These are phyloP conservation scores for Euclidium syriacum DNA, from an alignment of 345 rosid species.

Conservation along the genomic window DNA sequence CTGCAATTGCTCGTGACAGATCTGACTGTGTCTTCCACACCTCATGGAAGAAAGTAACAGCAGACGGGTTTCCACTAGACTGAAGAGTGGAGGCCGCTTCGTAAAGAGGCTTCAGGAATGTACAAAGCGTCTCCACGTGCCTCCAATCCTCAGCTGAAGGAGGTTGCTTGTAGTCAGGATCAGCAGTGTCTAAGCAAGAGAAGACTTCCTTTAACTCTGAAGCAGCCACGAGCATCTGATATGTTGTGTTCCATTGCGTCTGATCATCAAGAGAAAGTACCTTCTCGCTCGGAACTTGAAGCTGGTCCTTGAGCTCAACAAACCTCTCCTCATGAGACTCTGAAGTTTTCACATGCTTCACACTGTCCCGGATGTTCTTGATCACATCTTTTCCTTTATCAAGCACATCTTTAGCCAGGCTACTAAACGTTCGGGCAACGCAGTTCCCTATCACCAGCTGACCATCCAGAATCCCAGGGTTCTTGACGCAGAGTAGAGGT, in stretches of 20 bases:
- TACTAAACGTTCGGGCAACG: slow-evolving; percentile 49
- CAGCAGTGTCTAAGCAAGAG: slow-evolving; percentile 77
- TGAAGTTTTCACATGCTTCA: slow-evolving; percentile 78
- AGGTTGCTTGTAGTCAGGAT: slow-evolving; percentile 69
- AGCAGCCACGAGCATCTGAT: slow-evolving; percentile 80
- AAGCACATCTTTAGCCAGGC: slow-evolving; percentile 57
- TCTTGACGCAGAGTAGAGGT: slow-evolving; percentile 58
- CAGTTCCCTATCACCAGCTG: slow-evolving; percentile 72
- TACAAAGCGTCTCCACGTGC: slow-evolving; percentile 60
- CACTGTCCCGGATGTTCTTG: slow-evolving; percentile 73
- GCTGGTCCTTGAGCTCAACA: slow-evolving; percentile 79
- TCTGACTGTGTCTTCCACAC: slow-evolving; percentile 84
- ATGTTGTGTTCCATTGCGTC: slow-evolving; percentile 78
- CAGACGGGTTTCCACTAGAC: slow-evolving; percentile 43
- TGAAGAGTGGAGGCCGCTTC: slow-evolving; percentile 63
- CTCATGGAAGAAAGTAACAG: slow-evolving; percentile 69
- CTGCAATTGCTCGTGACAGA: slow-evolving; percentile 44
- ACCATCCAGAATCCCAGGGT: slow-evolving; percentile 71
- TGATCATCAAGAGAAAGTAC: slow-evolving; percentile 63
- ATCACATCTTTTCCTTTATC: slow-evolving; percentile 47
- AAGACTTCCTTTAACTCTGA: slow-evolving; percentile 83
- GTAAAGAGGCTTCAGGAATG: slow-evolving; percentile 62
- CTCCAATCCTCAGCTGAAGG: slow-evolving; percentile 77
- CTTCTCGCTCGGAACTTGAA: slow-evolving; percentile 77
- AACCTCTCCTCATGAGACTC: slow-evolving; percentile 87